Evolutionary conservation across 192 early-diverging fungal species (phyloP), one percentile per base, ranked within the genome.

Genomic region (Endogone sp.): DNA sequence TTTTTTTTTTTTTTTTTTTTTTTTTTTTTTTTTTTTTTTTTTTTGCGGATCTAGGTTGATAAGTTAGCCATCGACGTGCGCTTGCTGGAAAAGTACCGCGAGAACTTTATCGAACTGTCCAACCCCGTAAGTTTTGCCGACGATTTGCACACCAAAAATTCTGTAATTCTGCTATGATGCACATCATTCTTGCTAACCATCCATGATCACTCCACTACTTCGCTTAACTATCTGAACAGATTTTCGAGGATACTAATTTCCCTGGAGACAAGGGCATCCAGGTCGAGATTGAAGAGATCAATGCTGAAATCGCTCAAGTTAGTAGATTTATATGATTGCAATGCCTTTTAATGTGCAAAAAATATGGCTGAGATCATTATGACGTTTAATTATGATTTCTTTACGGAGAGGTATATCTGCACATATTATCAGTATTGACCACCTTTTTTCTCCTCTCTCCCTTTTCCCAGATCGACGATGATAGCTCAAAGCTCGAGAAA

Each of bases 61-160:
- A 78, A 78, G 62, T 60, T 73, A 24, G 65, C 64, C 22, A 56
- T 74, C 20, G 76, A 78, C 10, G 62, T 68, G 49, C 68, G 76
- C 55, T 63, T 56, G 13, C 44, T 78, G 20, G 24, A 63, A 21
- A 78, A 74, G 13, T 74, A 70, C 62, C 71, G 76, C 59, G 76
- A 78, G 57, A 72, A 78, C 44, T 25, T 78, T n/a, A 44, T 66
- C 1, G 21, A 23, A 13, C 37, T 78, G 22, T 68, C 71, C 44
- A 66, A 73, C 60, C 31, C 72, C 4, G 75, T 73, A 77, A 63
- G 57, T 71, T 44, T 49, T n/a, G n/a, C n/a, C n/a, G n/a, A 11
- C 21, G 20, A 10, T 32, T 24, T 29, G 37, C 16, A 27, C n/a
- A 27, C 30, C 11, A 21, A 31, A 31, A n/a, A n/a, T 0, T 29